These are phyloP conservation scores for Lentinula aciculospora DNA, from an alignment of 768 basidiomycete species.

Conservation along the genomic window DNA sequence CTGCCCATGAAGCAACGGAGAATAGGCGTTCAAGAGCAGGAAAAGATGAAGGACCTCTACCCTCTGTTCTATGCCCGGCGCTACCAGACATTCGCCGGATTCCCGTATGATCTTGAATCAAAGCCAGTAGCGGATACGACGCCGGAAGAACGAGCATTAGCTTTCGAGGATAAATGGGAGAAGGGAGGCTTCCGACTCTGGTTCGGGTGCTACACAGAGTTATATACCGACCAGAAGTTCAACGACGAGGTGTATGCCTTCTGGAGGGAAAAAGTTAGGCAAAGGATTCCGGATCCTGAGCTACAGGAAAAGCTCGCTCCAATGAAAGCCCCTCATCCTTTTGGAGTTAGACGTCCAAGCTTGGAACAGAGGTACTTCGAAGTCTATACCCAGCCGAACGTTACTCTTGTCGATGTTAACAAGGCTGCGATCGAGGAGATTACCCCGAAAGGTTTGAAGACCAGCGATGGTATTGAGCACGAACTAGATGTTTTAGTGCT, in stretches of 20 bases:
- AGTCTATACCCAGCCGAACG: conserved; percentile 5
- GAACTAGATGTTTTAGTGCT: conserved; percentile 4
- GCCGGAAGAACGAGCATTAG: conserved; percentile 9
- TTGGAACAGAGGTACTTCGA: conserved; percentile 7
- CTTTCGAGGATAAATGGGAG: conserved; percentile 10
- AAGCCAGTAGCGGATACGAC: conserved; percentile 1
- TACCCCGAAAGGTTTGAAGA: not conserved
- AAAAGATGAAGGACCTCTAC: conserved; percentile 1
- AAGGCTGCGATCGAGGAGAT: not conserved
- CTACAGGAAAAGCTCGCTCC: conserved; percentile 7
- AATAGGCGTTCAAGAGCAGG: not conserved
- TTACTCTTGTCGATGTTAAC: conserved; percentile 5
- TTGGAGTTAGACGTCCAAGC: conserved; percentile 1
- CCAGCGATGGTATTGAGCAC: conserved; percentile 4
- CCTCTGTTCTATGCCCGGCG: not conserved
- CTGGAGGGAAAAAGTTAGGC: conserved; percentile 4
- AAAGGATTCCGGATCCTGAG: not conserved
- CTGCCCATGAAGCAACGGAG: conserved; percentile 4
- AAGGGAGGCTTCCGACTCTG: conserved; percentile 10
- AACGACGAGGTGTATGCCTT: conserved; percentile 7
- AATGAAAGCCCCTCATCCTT: conserved; percentile 3
- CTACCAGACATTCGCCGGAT: conserved; percentile 2
- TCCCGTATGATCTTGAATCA: not conserved
- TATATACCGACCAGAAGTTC: not conserved
- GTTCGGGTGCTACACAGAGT: conserved; percentile 4